Percentiles rank a stretch among this genome's conserved stretches.
Evolutionary conservation across 306 rosid species (phyloP).

Genomic region (Betula pendula): DNA sequence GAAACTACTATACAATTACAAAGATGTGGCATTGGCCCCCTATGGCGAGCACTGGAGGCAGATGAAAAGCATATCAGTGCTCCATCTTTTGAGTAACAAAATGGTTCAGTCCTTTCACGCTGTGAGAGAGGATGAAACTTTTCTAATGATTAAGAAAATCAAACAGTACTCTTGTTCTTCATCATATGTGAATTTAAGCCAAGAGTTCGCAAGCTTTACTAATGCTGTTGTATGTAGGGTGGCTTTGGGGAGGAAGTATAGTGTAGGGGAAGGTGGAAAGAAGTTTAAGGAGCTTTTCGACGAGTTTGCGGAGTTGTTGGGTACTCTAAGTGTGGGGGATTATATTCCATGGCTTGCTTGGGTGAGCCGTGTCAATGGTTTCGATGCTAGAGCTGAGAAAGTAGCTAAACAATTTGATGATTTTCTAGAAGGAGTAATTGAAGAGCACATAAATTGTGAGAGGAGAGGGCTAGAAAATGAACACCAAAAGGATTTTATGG

Average conservation of each 20-base stretch:
- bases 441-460: constrained; percentile 34
- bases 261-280: constrained; percentile 22
- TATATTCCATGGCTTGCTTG: constrained; percentile 58
- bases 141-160: constrained; percentile 27
- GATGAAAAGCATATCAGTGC: too few species aligned
- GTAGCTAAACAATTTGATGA: constrained; percentile 43
- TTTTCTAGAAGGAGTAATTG: constrained; percentile 45
- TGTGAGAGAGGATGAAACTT: constrained; percentile 34
- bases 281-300: constrained; percentile 31
- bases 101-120: constrained; percentile 25
- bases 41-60: too few species aligned
- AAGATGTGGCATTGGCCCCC: too few species aligned
- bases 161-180: constrained; percentile 1
- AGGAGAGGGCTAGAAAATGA: constrained; percentile 2
- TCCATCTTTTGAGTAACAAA: constrained; percentile 26
- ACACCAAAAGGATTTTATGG: constrained; percentile 27
- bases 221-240: constrained; percentile 50
- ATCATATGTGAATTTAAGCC: constrained; percentile 37
- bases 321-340: constrained; percentile 41
- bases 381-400: constrained; percentile 36
- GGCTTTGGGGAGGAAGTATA: constrained; percentile 54
- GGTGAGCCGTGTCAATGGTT: constrained; percentile 35
- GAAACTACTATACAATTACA: too few species aligned
- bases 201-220: constrained; percentile 19
- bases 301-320: constrained; percentile 36